Conservation (phyloP, 495 filamentous ascomycete species). For the Filosporella fistucella region DNA sequence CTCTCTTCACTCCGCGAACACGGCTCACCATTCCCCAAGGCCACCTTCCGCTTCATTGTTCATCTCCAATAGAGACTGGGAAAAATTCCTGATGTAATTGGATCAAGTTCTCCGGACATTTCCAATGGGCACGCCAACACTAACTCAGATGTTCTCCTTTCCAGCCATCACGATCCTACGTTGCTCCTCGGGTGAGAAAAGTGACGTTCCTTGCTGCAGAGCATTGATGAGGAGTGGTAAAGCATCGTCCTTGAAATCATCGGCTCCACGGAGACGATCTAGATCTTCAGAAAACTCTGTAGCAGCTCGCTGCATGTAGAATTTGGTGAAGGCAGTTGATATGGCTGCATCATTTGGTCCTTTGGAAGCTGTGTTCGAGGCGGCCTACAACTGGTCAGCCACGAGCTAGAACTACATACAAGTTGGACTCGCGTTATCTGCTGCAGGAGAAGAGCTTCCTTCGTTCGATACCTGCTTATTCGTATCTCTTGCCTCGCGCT, state of each 20-base stretch:
- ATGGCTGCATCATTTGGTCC: conserved; percentile 30
- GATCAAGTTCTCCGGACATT: too few species aligned
- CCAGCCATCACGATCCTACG: conserved; percentile 21
- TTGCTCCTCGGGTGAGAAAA: conserved; percentile 33
- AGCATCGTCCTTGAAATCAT: conserved; percentile 61
- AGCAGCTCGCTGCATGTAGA: conserved; percentile 61
- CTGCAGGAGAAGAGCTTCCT: neutral
- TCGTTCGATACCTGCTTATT: neutral
- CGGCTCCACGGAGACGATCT: conserved; percentile 57
- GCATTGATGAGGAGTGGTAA: conserved; percentile 58
- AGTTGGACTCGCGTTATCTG: neutral
- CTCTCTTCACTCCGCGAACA: too few species aligned
- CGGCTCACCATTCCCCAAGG: too few species aligned
- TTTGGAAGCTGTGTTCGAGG: neutral
- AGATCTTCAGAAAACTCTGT: conserved; percentile 68
- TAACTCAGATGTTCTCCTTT: conserved; percentile 9
- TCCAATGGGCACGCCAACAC: too few species aligned
- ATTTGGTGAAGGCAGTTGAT: conserved; percentile 47
- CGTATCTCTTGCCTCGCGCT: conserved; percentile 10
- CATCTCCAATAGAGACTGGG: too few species aligned
- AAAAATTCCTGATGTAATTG: too few species aligned
- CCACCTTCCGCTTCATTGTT: too few species aligned
- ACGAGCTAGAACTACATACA: neutral
- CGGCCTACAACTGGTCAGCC: neutral
- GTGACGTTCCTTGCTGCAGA: conserved; percentile 55